Conservation (phyloP, 2,329 filamentous ascomycete genomes). For the Cucurbitaria berberidis region DNA sequence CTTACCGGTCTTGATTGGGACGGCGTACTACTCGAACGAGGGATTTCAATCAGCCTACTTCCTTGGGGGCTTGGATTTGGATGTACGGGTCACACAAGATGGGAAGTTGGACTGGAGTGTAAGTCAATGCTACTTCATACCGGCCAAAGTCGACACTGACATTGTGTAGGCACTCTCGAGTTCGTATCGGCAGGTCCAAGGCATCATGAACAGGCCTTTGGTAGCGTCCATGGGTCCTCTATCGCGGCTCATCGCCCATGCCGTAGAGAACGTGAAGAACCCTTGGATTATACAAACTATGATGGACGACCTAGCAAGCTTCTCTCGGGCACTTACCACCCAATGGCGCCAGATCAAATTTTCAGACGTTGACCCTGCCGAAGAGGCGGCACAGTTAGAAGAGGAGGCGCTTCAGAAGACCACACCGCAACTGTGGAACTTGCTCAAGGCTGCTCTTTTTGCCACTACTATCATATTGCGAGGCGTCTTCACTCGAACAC, state of each 20-base stretch:
- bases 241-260: constrained; percentile 68
- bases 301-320: constrained; percentile 69
- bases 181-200: constrained; percentile 66
- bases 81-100: constrained; percentile 62
- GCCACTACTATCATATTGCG: constrained; percentile 76
- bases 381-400: constrained; percentile 68
- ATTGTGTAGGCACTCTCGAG: constrained; percentile 55
- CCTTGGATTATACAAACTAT: constrained; percentile 58
- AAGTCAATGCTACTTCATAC: background rate
- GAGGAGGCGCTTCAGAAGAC: constrained; percentile 70
- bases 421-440: constrained; percentile 73
- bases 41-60: constrained; percentile 81
- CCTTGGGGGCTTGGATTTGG: constrained; percentile 70
- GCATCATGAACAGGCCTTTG: constrained; percentile 66
- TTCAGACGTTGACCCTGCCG: constrained; percentile 71
- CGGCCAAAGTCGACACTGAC: constrained; percentile 8
- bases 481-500: constrained; percentile 70
- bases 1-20: constrained; percentile 71
- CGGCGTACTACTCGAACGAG: constrained; percentile 71
- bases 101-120: constrained; percentile 69
- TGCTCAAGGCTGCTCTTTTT: constrained; percentile 78
- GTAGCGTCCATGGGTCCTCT: constrained; percentile 71
- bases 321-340: constrained; percentile 69
- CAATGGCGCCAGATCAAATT: constrained; percentile 79
- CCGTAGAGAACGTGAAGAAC: constrained; percentile 64